Percentiles rank a stretch among this genome's conserved stretches.
Evolutionary conservation across 169 alveolate genomes (phyloP).

Genomic region (Eimeria tenella): DNA sequence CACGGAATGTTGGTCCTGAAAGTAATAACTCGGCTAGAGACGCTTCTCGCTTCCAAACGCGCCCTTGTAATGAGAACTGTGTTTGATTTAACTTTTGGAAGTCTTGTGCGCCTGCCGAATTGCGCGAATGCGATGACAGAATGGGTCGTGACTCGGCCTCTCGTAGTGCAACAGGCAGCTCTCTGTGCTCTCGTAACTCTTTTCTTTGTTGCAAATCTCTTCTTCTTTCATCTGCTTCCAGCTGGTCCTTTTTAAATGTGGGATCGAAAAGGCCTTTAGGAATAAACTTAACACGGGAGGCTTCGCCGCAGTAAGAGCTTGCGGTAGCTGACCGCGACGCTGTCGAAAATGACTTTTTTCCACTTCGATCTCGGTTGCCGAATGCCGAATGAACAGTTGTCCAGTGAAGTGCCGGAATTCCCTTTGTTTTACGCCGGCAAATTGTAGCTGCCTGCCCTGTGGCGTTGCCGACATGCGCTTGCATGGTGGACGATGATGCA

Average conservation of each 20-base stretch:
- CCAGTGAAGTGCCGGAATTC: constrained; percentile 68
- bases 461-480: background rate
- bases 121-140: background rate
- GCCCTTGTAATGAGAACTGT: background rate
- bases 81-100: background rate
- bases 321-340: constrained; percentile 8
- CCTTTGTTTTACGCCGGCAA: constrained; percentile 28
- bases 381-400: constrained; percentile 53
- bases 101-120: background rate
- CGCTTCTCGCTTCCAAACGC: constrained; percentile 20
- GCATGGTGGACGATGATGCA: background rate
- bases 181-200: background rate
- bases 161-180: background rate
- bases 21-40: constrained; percentile 42
- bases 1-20: constrained; percentile 63
- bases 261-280: constrained; percentile 56
- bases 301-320: background rate
- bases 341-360: constrained; percentile 48
- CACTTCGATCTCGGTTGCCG: constrained; percentile 54
- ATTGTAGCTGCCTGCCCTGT: background rate
- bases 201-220: constrained; percentile 29
- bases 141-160: background rate
- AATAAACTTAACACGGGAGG: background rate
- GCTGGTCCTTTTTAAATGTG: constrained; percentile 46
- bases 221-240: constrained; percentile 49